These are phyloP conservation scores for Xylariaceae sp. DNA, from an alignment of 2,329 filamentous ascomycete species.

Conservation along the genomic window DNA sequence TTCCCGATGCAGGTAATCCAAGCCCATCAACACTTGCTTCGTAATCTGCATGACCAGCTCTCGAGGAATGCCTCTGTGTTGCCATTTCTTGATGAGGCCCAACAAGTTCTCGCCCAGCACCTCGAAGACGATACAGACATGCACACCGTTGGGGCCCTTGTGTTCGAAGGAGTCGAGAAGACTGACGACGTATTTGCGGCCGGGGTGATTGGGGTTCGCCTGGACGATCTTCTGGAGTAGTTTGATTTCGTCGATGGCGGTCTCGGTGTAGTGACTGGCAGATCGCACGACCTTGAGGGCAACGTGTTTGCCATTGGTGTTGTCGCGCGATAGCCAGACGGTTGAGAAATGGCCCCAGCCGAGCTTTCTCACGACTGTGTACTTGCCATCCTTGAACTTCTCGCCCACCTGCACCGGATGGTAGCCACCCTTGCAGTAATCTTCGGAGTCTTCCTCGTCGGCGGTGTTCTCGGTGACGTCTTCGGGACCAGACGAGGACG, in stretches of 20 bases:
- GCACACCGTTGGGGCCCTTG: constrained; percentile 90
- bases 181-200: constrained; percentile 91
- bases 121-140: constrained; percentile 99
- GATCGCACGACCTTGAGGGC: constrained; percentile 97
- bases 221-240: constrained; percentile 94
- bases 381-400: constrained; percentile 95
- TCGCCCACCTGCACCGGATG: constrained; percentile 93
- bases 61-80: constrained; percentile 95
- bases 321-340: constrained; percentile 80
- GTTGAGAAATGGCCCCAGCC: constrained; percentile 99
- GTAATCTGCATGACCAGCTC: constrained; percentile 96
- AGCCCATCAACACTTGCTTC: constrained; percentile 89
- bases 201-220: constrained; percentile 90
- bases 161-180: constrained; percentile 96
- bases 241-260: constrained; percentile 98
- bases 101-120: constrained; percentile 92
- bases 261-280: constrained; percentile 97
- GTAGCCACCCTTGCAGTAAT: constrained; percentile 99
- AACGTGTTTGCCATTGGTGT: constrained; percentile 84
- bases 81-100: constrained; percentile 96
- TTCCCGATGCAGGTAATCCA: constrained; percentile 95
- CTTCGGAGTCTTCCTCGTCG: constrained; percentile 97
- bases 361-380: constrained; percentile 91
- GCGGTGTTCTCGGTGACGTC: constrained; percentile 87
- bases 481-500: constrained; percentile 71